Evolutionary conservation across 257 asterid genomes (phyloP), one percentile per base, ranked within the genome.

Genomic region (Solanum lycopersicoides): DNA sequence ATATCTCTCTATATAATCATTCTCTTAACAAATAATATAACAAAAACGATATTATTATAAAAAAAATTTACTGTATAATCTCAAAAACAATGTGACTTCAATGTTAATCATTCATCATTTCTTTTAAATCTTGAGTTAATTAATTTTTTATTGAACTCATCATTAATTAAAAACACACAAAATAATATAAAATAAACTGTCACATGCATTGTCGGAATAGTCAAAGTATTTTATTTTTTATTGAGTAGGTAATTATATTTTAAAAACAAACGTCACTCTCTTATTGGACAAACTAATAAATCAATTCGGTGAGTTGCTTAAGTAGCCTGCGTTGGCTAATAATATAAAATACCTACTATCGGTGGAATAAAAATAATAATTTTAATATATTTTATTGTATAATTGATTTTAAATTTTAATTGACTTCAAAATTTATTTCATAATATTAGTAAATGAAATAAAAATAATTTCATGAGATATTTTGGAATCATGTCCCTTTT

Each of bases 121-220:
- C 39, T 15, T 15, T n/a, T 3, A 76, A 42, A 76, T 25, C 37
- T n/a, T 42, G 83, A 42, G 21, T 42, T 41, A 4, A 63, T 63
- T 63, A 23, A 23, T 76, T 75, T 76, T 42, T 76, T 6, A 76
- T 76, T 47, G 30, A 80, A 30, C 15, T 47, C 34, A 45, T 79
- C 66, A 39, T 79, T 45, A 15, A 76, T 10, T 3, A 21, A 60
- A 60, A 30, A 23, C 30, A 28, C 37, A 77, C 23, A 53, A 63
- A 9, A 6, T 10, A 73, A 12, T 28, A 0, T 5, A 39, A 41
- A 16, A 25, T 1, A 35, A 20, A 12, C 88, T 83, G 87, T 91
- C 92, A 92, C 92, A 89, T 92, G 93, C 80, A 87, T 32, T 92
- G 89, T 72, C 39, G 30, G 59, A 71, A 12, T 80, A 34, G 90